Percentiles rank a stretch among this genome's conserved stretches.
phyloP scores from a whole-genome alignment of 345 rosid genomes.

The Kernera saxatilis region DNA sequence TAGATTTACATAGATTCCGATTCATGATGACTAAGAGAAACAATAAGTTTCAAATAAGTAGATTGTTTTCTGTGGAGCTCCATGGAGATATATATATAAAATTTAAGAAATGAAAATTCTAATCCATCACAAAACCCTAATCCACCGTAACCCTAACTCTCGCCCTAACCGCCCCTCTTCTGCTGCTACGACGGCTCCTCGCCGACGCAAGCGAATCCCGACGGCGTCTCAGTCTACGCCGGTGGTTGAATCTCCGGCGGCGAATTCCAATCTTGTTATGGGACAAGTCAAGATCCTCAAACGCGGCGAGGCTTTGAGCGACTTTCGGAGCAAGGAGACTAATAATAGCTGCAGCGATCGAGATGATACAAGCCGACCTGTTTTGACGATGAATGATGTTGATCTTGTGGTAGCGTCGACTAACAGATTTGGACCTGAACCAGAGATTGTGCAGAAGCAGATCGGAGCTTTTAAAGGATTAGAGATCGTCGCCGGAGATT shows the following conservation, averaged over 20 bases:
- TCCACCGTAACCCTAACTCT: slow-evolving; percentile 23
- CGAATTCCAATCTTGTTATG: slow-evolving; percentile 37
- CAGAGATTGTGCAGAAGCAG: slow-evolving; percentile 36
- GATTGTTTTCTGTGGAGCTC: too few species aligned
- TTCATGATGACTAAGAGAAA: too few species aligned
- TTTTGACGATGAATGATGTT: neutral
- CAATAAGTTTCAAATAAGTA: too few species aligned
- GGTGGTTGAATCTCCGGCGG: slow-evolving; percentile 29
- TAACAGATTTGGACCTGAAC: slow-evolving; percentile 49
- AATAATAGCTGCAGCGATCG: neutral
- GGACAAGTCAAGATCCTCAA: slow-evolving; percentile 60
- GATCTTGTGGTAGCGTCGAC: slow-evolving; percentile 37
- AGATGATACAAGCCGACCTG: neutral
- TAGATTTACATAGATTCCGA: too few species aligned
- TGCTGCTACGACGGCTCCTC: slow-evolving; percentile 19
- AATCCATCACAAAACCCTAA: slow-evolving; percentile 17
- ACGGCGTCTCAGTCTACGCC: slow-evolving; percentile 6
- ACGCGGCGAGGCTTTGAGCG: slow-evolving; percentile 47
- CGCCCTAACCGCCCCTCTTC: neutral
- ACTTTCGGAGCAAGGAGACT: neutral
- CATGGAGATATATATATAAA: too few species aligned
- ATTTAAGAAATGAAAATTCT: too few species aligned
- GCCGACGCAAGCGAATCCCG: slow-evolving; percentile 32
- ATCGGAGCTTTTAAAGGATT: slow-evolving; percentile 20
- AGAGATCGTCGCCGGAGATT: slow-evolving; percentile 14